phyloP scores from a whole-genome alignment of 495 filamentous ascomycete species.

The Penicillium macrosclerotiorum region DNA sequence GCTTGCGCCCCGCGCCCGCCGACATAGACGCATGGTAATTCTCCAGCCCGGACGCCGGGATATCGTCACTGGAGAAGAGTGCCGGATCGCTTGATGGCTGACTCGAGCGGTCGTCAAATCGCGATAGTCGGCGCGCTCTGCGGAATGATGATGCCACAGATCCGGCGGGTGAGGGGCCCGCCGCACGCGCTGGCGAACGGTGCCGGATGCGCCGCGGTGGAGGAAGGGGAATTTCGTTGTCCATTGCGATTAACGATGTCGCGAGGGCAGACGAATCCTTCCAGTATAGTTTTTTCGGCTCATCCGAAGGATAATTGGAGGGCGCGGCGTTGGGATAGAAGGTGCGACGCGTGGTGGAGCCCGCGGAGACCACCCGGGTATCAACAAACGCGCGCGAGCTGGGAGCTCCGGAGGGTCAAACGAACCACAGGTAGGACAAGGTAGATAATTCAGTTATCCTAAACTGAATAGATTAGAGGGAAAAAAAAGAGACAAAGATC shows the following conservation, averaged over 20 bases:
- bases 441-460: not conserved
- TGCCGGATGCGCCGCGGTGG: constrained; percentile 43
- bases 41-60: constrained; percentile 64
- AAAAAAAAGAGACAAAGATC: not conserved
- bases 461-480: not conserved
- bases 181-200: constrained; percentile 29
- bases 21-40: constrained; percentile 56
- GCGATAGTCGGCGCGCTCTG: constrained; percentile 33
- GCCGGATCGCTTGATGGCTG: constrained; percentile 70
- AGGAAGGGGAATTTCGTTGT: constrained; percentile 44
- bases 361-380: constrained; percentile 3
- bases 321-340: constrained; percentile 3
- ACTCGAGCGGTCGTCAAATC: constrained; percentile 44
- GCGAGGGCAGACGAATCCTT: not conserved
- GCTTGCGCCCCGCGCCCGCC: constrained; percentile 52
- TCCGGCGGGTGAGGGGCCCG: constrained; percentile 7
- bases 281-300: not conserved
- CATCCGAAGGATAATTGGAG: constrained; percentile 3
- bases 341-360: constrained; percentile 22
- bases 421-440: not conserved
- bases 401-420: not conserved
- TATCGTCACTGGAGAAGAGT: constrained; percentile 76
- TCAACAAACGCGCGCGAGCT: constrained; percentile 23
- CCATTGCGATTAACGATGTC: constrained; percentile 28
- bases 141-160: constrained; percentile 24